Base-by-base conservation (phyloP, 2,329 filamentous ascomycete genomes). In the Fusarium odoratissimum region DNA sequence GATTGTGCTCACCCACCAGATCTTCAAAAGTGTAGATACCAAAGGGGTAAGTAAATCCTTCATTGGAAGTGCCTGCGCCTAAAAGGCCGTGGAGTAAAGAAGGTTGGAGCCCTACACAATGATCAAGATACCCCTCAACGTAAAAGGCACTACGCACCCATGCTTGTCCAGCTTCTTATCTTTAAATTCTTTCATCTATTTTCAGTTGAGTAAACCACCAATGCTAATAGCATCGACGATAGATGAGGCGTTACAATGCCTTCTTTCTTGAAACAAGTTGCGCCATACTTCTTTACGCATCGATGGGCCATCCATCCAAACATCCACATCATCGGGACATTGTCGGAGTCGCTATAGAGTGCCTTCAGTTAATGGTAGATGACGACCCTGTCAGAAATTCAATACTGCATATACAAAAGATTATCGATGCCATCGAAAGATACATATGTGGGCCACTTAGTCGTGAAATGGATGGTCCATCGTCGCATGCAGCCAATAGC, bases 221-320 rank as follows among this genome's bases (percentile, higher is more conserved):
- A 30, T 1, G 19, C 25, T 48, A n/a, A 16, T 1, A 6, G 12
- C 1, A 9, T 16, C 9, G 2, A 4, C 16, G 3, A 3, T 46
- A 30, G 45, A n/a, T 48, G 19, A 48, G 45, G 16, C 8, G 28
- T 16, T 48, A 16, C 6, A 48, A 48, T 48, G 28, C 28, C 3
- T 31, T 48, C 28, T 31, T 48, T 48, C 28, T 48, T 1, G 28
- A 48, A 48, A 31, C 28, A 17, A 48, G 28, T n/a, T 31, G 28
- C 21, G 28, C 28, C 6, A 48, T 51, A 8, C 46, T 51, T 2
- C 11, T 51, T 35, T 35, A 25, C 13, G n/a, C 17, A 14, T 48
- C 28, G 0, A 30, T 48, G 8, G 28, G 45, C 3, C 46, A 51
- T 25, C 30, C 31, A 6, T 51, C 46, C 0, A 35, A 51, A 19